Base-by-base conservation (phyloP, 768 basidiomycete genomes). In the Suillus occidentalis region DNA sequence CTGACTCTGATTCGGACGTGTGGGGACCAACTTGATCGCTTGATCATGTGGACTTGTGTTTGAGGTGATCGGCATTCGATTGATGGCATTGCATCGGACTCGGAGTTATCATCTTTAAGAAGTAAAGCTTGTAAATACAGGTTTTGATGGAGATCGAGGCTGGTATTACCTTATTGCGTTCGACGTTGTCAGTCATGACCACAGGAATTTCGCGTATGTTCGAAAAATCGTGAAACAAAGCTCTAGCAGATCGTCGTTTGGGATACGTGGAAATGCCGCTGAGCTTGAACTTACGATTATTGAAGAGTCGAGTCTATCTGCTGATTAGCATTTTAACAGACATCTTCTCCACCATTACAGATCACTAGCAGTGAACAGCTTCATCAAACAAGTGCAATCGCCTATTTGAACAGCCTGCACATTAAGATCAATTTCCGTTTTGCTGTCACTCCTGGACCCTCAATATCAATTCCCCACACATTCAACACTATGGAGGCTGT, bases 401-500 rank as follows among this genome's bases (percentile, higher is more conserved):
- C 57, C 12, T 25, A 25, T 58, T 58, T 28, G 39, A 28, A 59
- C 58, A 42, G 58, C 58, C 25, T 31, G 18, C 18, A 36, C 18
- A 6, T 25, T 25, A 31, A 22, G 25, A 28, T 40, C 18, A n/a
- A 12, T 42, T 20, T n/a, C 57, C 6, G 3, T 42, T 31, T 42
- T 16, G 5, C 25, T 18, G 25, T 40, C 8, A 57, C 39, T 59
- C 25, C 58, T n/a, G 12, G 53, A 36, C 53, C 49, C 59, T 34
- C 34, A 13, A 36, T 36, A 61, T 18, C 28, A 31, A 28, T 31
- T 16, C n/a, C 42, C 55, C 58, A 64, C n/a, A 60, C 9, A n/a
- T 25, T 39, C 37, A 31, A 25, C 28, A 4, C 10, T 55, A 76
- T 76, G 75, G 75, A 76, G 28, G 66, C 76, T 45, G 75, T 77